Evolutionary conservation across 1,284 basidiomycete species (phyloP).

Genomic region (Trametes pubescens): DNA sequence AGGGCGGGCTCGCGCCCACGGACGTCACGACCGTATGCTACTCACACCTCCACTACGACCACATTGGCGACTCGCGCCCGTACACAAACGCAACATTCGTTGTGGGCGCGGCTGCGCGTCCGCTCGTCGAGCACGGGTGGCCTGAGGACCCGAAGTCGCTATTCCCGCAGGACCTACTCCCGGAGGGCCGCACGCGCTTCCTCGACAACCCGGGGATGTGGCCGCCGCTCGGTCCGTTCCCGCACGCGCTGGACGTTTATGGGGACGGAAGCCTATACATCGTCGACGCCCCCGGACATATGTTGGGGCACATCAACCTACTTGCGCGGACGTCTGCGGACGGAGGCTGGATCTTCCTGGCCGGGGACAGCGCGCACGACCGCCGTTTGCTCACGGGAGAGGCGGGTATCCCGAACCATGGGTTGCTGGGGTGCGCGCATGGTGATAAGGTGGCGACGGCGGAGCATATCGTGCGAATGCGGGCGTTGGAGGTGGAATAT

Average conservation of each 20-base stretch:
- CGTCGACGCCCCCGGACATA: slow-evolving; percentile 62
- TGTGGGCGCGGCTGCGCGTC: slow-evolving; percentile 48
- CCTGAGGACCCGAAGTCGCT: slow-evolving; percentile 48
- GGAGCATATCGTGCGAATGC: slow-evolving; percentile 50
- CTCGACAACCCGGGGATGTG: slow-evolving; percentile 12
- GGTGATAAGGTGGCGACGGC: slow-evolving; percentile 50
- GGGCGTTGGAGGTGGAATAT: slow-evolving; percentile 43
- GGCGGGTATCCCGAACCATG: slow-evolving; percentile 46
- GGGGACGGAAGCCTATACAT: slow-evolving; percentile 64
- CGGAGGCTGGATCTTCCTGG: slow-evolving; percentile 63
- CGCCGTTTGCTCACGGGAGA: slow-evolving; percentile 57
- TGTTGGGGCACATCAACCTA: slow-evolving; percentile 59
- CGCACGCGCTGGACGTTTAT: slow-evolving; percentile 58
- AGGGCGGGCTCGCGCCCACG: slow-evolving; percentile 53
- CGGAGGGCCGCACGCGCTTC: slow-evolving; percentile 50
- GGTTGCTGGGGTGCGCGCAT: slow-evolving; percentile 49
- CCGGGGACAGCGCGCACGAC: slow-evolving; percentile 63
- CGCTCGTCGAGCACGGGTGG: slow-evolving; percentile 48
- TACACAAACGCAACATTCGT: slow-evolving; percentile 57
- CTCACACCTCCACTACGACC: slow-evolving; percentile 57
- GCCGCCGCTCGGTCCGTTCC: slow-evolving; percentile 55
- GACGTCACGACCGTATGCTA: slow-evolving; percentile 54
- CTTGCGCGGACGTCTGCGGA: slow-evolving; percentile 62
- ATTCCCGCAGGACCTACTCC: slow-evolving; percentile 50
- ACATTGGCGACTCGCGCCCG: slow-evolving; percentile 52